Evolutionary conservation across 257 asterid species (phyloP).

Genomic region (Oldenlandia corymbosa): DNA sequence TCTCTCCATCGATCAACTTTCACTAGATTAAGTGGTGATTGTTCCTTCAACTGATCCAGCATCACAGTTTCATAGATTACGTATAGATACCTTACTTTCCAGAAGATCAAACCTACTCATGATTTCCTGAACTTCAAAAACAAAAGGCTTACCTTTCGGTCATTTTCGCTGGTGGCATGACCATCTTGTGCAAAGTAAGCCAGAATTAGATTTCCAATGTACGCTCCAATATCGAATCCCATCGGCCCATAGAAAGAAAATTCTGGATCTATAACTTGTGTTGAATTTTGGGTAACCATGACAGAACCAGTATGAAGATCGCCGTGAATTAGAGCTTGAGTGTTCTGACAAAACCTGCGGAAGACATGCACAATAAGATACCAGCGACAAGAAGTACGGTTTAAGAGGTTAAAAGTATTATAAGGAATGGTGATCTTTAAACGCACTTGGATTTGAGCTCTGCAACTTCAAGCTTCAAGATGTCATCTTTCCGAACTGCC

Average conservation of each 20-base stretch:
- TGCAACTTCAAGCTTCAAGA: slow-evolving; percentile 83
- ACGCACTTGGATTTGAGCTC: slow-evolving; percentile 80
- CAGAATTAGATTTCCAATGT: slow-evolving; percentile 75
- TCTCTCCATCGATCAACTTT: background rate
- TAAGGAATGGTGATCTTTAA: slow-evolving; percentile 3
- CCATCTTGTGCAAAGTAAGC: slow-evolving; percentile 97
- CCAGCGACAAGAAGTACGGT: background rate
- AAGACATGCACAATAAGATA: slow-evolving; percentile 22
- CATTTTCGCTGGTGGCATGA: slow-evolving; percentile 54
- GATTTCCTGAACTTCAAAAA: background rate
- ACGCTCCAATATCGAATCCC: slow-evolving; percentile 97
- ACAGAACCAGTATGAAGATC: slow-evolving; percentile 95
- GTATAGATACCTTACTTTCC: too few relatives aligned
- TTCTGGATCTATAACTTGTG: slow-evolving; percentile 95
- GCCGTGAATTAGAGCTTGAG: slow-evolving; percentile 94
- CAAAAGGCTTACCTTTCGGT: slow-evolving; percentile 51
- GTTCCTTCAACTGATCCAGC: background rate
- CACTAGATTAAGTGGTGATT: background rate
- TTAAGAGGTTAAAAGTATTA: background rate
- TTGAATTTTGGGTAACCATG: slow-evolving; percentile 78
- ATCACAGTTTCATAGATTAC: background rate
- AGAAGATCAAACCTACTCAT: background rate
- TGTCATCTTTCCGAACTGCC: slow-evolving; percentile 67
- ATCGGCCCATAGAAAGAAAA: slow-evolving; percentile 88
- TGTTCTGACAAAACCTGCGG: slow-evolving; percentile 86